A percentile compares a stretch with the other conserved stretches of the same genome.
These are phyloP conservation scores for Hansfordia pulvinata DNA, from an alignment of 2,329 filamentous ascomycete genomes.

Conservation along the genomic window DNA sequence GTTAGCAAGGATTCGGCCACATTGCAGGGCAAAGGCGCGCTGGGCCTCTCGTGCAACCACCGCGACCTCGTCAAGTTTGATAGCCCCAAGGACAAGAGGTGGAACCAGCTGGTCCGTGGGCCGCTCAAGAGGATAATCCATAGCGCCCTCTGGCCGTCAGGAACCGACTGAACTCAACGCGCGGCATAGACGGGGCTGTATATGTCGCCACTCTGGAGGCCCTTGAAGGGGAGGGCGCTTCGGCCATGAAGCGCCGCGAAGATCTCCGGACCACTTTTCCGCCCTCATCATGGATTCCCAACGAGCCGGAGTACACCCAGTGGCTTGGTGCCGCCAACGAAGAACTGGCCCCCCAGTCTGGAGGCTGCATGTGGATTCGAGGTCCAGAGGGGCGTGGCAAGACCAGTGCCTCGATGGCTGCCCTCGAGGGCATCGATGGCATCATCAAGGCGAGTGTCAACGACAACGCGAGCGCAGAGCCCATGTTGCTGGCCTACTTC, in stretches of 20 bases:
- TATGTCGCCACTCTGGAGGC: too few species aligned
- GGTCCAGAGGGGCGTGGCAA: constrained; percentile 27
- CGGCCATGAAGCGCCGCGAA: too few species aligned
- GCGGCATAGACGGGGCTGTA: constrained; percentile 20
- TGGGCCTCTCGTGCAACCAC: constrained; percentile 22
- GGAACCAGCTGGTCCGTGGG: constrained; percentile 20
- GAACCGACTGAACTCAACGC: constrained; percentile 20
- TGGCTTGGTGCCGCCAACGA: constrained; percentile 15
- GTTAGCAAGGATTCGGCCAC: constrained; percentile 25
- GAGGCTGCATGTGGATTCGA: constrained; percentile 23
- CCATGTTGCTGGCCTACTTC: constrained; percentile 23
- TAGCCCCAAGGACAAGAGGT: constrained; percentile 22
- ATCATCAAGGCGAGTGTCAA: constrained; percentile 9
- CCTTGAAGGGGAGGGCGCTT: constrained; percentile 21
- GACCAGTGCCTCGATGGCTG: constrained; percentile 24
- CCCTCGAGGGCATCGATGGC: constrained; percentile 20
- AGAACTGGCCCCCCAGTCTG: constrained; percentile 3
- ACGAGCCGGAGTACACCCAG: constrained; percentile 19
- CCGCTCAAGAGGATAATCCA: constrained; percentile 22
- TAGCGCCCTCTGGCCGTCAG: constrained; percentile 20
- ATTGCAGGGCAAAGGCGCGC: constrained; percentile 19
- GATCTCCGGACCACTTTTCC: too few species aligned
- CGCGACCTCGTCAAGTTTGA: constrained; percentile 27
- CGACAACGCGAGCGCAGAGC: constrained; percentile 10
- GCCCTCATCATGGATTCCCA: constrained; percentile 22